A percentile compares a stretch with the other conserved stretches of the same genome.
phyloP scores from a whole-genome alignment of 2,329 filamentous ascomycete genomes.

The Aureobasidium musti region DNA sequence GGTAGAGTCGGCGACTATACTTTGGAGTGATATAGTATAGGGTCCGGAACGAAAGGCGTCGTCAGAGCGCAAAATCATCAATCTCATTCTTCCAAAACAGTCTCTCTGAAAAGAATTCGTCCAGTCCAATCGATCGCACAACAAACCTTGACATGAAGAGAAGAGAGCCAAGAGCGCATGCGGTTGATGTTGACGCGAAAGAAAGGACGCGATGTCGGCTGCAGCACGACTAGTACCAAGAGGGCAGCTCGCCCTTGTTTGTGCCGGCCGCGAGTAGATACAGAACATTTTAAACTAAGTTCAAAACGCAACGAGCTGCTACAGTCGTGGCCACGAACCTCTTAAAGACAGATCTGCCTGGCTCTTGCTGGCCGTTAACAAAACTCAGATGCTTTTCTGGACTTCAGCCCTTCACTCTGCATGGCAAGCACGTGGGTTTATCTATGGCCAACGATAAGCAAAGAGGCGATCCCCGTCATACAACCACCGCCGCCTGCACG shows the following conservation, averaged over 20 bases:
- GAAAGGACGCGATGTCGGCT: background rate
- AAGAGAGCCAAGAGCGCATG: background rate
- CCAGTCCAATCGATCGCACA: background rate
- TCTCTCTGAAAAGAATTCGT: background rate
- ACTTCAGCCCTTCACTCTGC: background rate
- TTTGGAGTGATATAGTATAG: background rate
- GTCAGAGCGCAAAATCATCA: background rate
- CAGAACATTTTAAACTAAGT: background rate
- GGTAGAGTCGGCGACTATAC: background rate
- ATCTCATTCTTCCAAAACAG: background rate
- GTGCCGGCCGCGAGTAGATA: background rate
- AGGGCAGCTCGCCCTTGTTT: background rate
- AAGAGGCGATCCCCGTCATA: constrained; percentile 17
- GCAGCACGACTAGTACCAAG: background rate
- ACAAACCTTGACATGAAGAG: background rate
- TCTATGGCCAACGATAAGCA: constrained; percentile 24
- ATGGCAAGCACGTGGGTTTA: constrained; percentile 20
- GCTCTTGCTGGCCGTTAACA: background rate
- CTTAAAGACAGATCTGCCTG: background rate
- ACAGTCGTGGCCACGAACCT: background rate
- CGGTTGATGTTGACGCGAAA: background rate
- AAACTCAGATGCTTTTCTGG: background rate
- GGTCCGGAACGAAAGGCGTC: background rate
- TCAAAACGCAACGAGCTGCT: background rate
- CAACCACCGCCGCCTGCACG: constrained; percentile 5